Evolutionary conservation across 2,329 filamentous ascomycete species (phyloP), one percentile per base, ranked within the genome.

Genomic region (Colletotrichum sublineola): DNA sequence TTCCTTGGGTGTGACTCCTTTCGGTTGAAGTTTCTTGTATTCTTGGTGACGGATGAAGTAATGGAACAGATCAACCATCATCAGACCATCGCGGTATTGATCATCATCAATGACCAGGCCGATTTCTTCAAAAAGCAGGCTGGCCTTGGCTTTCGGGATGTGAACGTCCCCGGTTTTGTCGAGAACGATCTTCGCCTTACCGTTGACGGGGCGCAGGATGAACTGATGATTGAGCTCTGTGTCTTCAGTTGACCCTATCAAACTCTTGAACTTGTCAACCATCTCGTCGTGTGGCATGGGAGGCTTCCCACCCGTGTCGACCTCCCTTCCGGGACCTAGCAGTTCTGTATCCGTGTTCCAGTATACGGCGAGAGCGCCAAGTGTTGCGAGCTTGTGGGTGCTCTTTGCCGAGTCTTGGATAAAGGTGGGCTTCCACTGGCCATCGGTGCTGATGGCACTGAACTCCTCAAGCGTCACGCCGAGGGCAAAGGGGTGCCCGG

Each of bases 31-130:
- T 77, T 93, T 96, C 80, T 97, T 97, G 85, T 98, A 98, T 80
- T 99, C 96, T 81, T 98, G 96, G 76, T 99, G 96, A 42, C 96
- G 92, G 77, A 98, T 93, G 81, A 98, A 99, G 83, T 97, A 98
- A 81, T 99, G 96, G 85, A 99, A 99, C 3, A 98, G 86, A 80
- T 99, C 96, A 2, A 98, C 93, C 86, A 99, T 93, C 96, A 99
- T 99, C 71, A 99, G 84, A 6, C 93, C 94, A 83, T 99, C 96
- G 40, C 97, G 93, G 80, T 99, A 99, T 80, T 99, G 96, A 75
- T 98, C 91, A 75, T 99, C 96, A 76, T 99, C 97, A 42, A 99
- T 88, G n/a, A 98, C 94, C 75, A 99, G 92, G 63, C 97, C 96
- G 71, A 99, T 95, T 79, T 99, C 97, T 79, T 99, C 96, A 77